Base-by-base conservation (phyloP, 176 grass and related monocot species). In the Puccinellia tenuiflora region DNA sequence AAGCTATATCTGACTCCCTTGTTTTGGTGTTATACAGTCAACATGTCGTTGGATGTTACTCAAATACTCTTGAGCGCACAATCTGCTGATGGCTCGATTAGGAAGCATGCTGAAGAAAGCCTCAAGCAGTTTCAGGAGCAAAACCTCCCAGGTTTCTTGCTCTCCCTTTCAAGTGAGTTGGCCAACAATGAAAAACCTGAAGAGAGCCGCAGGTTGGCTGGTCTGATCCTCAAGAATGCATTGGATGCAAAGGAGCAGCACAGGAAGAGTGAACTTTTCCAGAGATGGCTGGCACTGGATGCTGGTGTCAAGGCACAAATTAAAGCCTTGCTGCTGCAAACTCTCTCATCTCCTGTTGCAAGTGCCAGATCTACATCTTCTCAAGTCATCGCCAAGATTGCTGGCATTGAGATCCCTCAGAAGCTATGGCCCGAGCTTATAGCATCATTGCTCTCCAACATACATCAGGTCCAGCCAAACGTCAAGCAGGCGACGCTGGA, bases 71-170 rank as follows among this genome's bases (percentile, higher is more conserved):
- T 96, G 55, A 91, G 84, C 51, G 94, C 94, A 0, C 94, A 96
- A 51, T 93, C 94, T 53, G 48, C 87, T 33, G 88, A 96, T 89
- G 77, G 77, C 3, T 52, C 70, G 1, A 83, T 81, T 59, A 85
- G 94, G 82, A 96, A 91, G 72, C 88, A 87, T 61, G 91, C 94
- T 39, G 94, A 96, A 89, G 91, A 96, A 85, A 93, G 61, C 55
- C 88, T 96, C 40, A 96, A 91, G 86, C 91, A 93, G 62, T 90
- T 96, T 73, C 94, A 96, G 87, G 94, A 96, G 55, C 91, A 96
- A 89, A 96, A 89, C 68, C 91, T 96, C 9, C 80, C 94, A 60
- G 61, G 86, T 68, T 96, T 93, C 33, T 75, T 93, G 80, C 81
- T 91, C 22, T 90, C 91, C 18, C 91, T 96, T 37, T 93, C 91